phyloP scores from a whole-genome alignment of 1,284 basidiomycete species.

The Gomphus bonarii region DNA sequence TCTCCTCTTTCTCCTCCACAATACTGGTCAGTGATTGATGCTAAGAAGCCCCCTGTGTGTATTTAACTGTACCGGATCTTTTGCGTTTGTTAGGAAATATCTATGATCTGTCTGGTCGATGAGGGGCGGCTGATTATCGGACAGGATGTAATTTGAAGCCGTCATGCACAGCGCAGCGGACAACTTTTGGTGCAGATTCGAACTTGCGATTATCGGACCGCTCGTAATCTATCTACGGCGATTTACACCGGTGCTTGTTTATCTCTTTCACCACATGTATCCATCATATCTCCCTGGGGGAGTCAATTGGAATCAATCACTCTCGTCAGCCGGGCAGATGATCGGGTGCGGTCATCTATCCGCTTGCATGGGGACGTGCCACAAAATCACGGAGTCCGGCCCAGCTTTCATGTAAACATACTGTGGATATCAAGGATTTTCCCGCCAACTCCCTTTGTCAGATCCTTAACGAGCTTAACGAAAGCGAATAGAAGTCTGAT shows the following conservation, averaged over 20 bases:
- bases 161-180: neutral
- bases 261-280: too few species aligned
- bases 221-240: too few species aligned
- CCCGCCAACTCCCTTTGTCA: neutral
- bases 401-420: neutral
- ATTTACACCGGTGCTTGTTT: too few species aligned
- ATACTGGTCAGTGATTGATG: neutral
- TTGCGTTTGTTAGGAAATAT: neutral
- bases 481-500: neutral
- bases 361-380: neutral
- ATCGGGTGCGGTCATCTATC: neutral
- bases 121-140: neutral
- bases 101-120: neutral
- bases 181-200: too few species aligned
- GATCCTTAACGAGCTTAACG: neutral
- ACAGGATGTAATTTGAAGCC: neutral
- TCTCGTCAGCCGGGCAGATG: neutral
- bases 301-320: neutral
- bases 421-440: neutral
- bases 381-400: too few species aligned
- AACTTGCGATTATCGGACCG: too few species aligned
- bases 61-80: neutral
- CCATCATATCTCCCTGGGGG: neutral
- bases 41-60: neutral
- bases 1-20: neutral